Conservation (phyloP, 768 basidiomycete species). For the Tulasnella sp. region DNA sequence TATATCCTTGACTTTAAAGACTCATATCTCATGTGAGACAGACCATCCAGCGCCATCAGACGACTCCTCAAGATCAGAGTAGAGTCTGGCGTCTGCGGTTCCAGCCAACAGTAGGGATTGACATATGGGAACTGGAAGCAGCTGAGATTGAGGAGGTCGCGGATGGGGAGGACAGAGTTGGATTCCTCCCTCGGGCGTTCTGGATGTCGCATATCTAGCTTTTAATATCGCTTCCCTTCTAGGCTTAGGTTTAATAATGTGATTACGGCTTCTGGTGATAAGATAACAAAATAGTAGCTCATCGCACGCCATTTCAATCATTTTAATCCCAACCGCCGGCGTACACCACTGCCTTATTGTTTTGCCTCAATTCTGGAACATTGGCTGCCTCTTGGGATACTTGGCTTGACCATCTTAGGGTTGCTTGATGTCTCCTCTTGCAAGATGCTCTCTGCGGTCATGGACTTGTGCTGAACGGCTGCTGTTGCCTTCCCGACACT, state of each 20-base stretch:
- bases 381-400: too few relatives aligned
- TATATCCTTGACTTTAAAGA: slow-evolving; percentile 26
- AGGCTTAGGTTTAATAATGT: too few relatives aligned
- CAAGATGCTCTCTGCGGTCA: too few relatives aligned
- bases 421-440: too few relatives aligned
- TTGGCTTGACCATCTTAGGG: too few relatives aligned
- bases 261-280: slow-evolving; percentile 2
- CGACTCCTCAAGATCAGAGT: background rate
- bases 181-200: slow-evolving; percentile 66
- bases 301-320: slow-evolving; percentile 1
- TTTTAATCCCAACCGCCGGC: slow-evolving; percentile 6
- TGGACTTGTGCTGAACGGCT: too few relatives aligned
- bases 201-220: too few relatives aligned
- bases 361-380: background rate
- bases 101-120: slow-evolving; percentile 46
- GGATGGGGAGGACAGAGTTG: slow-evolving; percentile 59
- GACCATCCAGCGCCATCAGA: background rate
- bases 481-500: too few relatives aligned
- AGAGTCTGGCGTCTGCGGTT: slow-evolving; percentile 64
- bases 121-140: slow-evolving; percentile 37
- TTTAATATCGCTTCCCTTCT: too few relatives aligned
- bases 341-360: background rate
- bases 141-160: slow-evolving; percentile 45
- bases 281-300: background rate
- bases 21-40: slow-evolving; percentile 21